phyloP scores from a whole-genome alignment of 768 basidiomycete species.

The Auriscalpium microsporum region DNA sequence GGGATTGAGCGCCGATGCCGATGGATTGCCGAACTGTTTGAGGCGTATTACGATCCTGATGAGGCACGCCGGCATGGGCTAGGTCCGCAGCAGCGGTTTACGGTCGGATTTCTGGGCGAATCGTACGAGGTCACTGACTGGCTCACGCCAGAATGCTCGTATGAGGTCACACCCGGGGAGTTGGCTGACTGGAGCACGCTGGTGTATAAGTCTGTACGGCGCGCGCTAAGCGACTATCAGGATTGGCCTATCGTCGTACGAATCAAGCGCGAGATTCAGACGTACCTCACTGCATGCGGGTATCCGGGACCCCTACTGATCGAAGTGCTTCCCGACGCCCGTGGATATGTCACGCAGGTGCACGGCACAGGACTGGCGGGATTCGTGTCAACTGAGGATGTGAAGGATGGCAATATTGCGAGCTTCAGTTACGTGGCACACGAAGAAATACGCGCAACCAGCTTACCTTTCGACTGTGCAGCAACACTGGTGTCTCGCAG shows the following conservation, averaged over 20 bases:
- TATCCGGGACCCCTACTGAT: background rate
- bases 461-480: background rate
- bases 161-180: background rate
- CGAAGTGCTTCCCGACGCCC: background rate
- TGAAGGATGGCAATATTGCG: background rate
- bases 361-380: background rate
- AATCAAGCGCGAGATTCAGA: background rate
- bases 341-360: background rate
- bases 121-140: background rate
- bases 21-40: background rate
- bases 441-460: background rate
- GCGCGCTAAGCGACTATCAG: background rate
- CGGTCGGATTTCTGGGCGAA: background rate
- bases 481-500: background rate
- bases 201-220: background rate
- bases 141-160: background rate
- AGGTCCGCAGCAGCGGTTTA: background rate
- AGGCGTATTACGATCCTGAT: background rate
- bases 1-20: background rate
- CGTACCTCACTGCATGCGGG: background rate
- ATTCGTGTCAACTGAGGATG: background rate
- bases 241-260: background rate
- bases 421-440: background rate
- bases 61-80: background rate
- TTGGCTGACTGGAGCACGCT: background rate